Evolutionary conservation across 345 rosid species (phyloP).

Genomic region (Mangifera indica): DNA sequence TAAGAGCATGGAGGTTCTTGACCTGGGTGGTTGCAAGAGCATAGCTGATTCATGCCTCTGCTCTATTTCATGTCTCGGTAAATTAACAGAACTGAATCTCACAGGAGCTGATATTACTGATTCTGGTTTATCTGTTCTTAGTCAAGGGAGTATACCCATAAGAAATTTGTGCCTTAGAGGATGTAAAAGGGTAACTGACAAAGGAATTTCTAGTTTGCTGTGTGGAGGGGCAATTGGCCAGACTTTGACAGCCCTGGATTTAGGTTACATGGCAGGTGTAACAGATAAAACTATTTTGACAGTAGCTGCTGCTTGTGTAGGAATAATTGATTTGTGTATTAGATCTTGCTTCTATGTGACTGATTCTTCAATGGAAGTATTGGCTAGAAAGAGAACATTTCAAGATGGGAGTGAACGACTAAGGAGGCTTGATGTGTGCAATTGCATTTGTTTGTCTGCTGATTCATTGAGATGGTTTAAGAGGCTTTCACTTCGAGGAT

Average conservation of each 20-base stretch:
- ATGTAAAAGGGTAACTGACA: constrained; percentile 66
- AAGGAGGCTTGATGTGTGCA: constrained; percentile 52
- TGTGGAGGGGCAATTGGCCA: constrained; percentile 44
- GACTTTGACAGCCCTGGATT: constrained; percentile 53
- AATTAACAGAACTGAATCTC: constrained; percentile 50
- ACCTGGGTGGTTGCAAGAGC: constrained; percentile 64
- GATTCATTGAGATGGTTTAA: constrained; percentile 38
- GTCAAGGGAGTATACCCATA: constrained; percentile 50
- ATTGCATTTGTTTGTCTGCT: constrained; percentile 48
- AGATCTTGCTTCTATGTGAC: constrained; percentile 54
- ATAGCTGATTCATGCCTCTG: constrained; percentile 55
- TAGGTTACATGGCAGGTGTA: constrained; percentile 63
- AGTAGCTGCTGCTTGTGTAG: constrained; percentile 37
- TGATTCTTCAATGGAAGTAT: constrained; percentile 47
- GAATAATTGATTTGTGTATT: constrained; percentile 52
- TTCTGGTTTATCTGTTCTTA: constrained; percentile 44
- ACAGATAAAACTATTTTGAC: constrained; percentile 45
- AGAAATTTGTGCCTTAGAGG: constrained; percentile 52
- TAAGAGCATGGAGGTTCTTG: constrained; percentile 55
- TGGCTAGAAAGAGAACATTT: constrained; percentile 38
- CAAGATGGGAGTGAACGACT: constrained; percentile 38
- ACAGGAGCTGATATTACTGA: constrained; percentile 69
- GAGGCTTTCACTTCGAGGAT: constrained; percentile 48
- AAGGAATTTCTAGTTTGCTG: constrained; percentile 52
- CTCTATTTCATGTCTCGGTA: constrained; percentile 42